Evolutionary conservation across 1,284 basidiomycete genomes (phyloP).

Genomic region (Phlebopus sp.): DNA sequence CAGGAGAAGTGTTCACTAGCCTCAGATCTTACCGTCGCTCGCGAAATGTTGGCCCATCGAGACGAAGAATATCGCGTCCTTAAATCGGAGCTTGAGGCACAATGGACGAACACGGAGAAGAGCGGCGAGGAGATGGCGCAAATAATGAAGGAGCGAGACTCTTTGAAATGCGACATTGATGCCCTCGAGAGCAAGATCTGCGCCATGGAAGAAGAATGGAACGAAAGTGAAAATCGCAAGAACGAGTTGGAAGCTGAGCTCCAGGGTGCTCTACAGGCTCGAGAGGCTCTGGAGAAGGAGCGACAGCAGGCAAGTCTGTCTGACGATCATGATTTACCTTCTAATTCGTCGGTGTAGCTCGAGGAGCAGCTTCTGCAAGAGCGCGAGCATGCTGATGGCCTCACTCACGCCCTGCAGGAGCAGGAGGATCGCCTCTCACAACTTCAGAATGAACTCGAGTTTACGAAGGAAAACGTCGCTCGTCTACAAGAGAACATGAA

Average conservation of each 20-base stretch:
- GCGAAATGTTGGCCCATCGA: slow-evolving; percentile 37
- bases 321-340: neutral
- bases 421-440: slow-evolving; percentile 52
- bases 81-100: slow-evolving; percentile 57
- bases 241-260: slow-evolving; percentile 53
- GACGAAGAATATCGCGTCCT: slow-evolving; percentile 50
- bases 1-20: slow-evolving; percentile 40
- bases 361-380: slow-evolving; percentile 48
- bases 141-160: slow-evolving; percentile 39
- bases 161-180: slow-evolving; percentile 40
- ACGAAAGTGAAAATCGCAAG: slow-evolving; percentile 51
- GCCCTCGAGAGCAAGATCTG: slow-evolving; percentile 37
- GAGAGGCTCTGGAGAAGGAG: slow-evolving; percentile 52
- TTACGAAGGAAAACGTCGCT: slow-evolving; percentile 45
- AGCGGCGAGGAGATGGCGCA: slow-evolving; percentile 42
- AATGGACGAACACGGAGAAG: slow-evolving; percentile 58
- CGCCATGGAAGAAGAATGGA: slow-evolving; percentile 53
- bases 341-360: slow-evolving; percentile 36
- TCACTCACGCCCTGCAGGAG: slow-evolving; percentile 51
- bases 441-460: slow-evolving; percentile 57
- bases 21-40: slow-evolving; percentile 34
- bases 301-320: slow-evolving; percentile 46
- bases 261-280: slow-evolving; percentile 46
- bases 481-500: slow-evolving; percentile 58
- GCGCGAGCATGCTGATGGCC: slow-evolving; percentile 45